A percentile compares a stretch with the other conserved stretches of the same genome.
phyloP scores from a whole-genome alignment of 2,329 filamentous ascomycete species.

The Colletotrichum sp. region DNA sequence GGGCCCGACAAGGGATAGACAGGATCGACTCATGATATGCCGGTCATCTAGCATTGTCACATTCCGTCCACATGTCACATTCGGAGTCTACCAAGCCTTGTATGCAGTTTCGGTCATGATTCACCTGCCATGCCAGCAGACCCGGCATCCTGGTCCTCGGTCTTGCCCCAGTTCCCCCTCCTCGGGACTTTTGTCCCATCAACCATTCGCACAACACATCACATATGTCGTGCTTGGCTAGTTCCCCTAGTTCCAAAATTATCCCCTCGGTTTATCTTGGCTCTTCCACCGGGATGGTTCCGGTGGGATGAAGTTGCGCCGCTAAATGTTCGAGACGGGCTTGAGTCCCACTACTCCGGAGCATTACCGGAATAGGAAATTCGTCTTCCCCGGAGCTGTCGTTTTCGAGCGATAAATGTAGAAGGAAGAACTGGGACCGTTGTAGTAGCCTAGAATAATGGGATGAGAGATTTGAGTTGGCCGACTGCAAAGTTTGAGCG shows the following conservation, averaged over 20 bases:
- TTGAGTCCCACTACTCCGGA: neutral
- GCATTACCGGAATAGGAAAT: neutral
- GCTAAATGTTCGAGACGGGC: neutral
- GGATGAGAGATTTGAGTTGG: neutral
- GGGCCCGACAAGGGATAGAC: neutral
- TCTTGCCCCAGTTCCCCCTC: neutral
- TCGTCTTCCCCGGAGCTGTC: neutral
- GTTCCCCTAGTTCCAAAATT: neutral
- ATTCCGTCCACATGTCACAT: neutral
- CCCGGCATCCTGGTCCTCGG: neutral
- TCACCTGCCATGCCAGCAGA: neutral
- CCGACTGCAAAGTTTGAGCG: neutral
- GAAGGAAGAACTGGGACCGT: neutral
- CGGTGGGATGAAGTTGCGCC: neutral
- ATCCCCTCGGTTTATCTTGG: neutral
- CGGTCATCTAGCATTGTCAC: neutral
- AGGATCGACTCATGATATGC: neutral
- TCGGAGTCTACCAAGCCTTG: neutral
- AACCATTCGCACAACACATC: neutral
- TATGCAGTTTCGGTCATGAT: neutral
- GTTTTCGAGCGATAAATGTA: neutral
- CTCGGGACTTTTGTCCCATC: neutral
- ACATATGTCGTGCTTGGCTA: neutral
- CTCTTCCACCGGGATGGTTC: neutral
- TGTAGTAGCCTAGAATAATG: neutral